Evolutionary conservation across 1,284 basidiomycete species (phyloP), one percentile per base, ranked within the genome.

Genomic region (Ceratobasidium papillatum): DNA sequence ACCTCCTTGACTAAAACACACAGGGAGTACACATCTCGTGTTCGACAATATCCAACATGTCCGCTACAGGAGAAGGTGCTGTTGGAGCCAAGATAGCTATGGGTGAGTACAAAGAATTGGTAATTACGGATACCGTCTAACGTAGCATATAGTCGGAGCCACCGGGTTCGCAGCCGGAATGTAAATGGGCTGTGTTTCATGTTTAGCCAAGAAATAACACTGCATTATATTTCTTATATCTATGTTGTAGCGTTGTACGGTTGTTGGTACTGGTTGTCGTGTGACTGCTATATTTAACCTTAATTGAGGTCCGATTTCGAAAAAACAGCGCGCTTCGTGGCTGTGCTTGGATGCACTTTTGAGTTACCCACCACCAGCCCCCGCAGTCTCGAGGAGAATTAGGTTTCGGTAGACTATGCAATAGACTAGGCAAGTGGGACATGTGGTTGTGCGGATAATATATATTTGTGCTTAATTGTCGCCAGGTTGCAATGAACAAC

Each of bases 21-120:
- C 19, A 72, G 68, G 68, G 68, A 22, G 68, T 72, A 8, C 68
- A 51, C 30, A 72, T 72, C 30, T 72, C 68, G 17, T 72, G 68
- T 36, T 72, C 68, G 25, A 72, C 68, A 14, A 72, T 72, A 27
- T 72, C 68, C 3, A 25, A 61, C n/a, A 30, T 72, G 56, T 61
- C 68, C 17, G 68, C 68, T n/a, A 72, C 68, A 19, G 68, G 68
- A 41, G 68, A 72, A 25, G 68, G 56, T 11, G 43, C 43, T 14
- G 43, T 72, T 45, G 68, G 56, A 25, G 17, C 30, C 22, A 59
- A 56, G 25, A 17, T 36, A 34, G 41, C 19, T 30, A 14, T 43
- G 2, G 68, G 68, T 51, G 43, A 61, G 68, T 36, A 14, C 22
- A 25, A 22, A 51, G n/a, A 51, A 25, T 9, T 2, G 19, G 17